Percentiles rank a stretch among this genome's conserved stretches.
These are phyloP conservation scores for Boletus sp. DNA, from an alignment of 1,284 basidiomycete species.

Conservation along the genomic window DNA sequence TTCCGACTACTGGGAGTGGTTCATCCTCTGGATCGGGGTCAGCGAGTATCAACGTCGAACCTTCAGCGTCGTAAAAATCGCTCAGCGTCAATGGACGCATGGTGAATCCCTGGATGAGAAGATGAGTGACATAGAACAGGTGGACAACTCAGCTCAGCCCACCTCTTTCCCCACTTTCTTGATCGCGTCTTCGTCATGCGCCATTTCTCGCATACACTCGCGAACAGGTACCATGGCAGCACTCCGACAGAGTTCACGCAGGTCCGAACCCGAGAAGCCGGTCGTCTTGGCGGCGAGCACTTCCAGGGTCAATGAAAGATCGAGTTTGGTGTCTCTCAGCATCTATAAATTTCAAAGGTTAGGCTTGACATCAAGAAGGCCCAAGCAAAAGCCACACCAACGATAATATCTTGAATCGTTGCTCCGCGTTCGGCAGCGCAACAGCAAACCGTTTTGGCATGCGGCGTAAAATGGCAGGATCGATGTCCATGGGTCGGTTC, in stretches of 20 bases:
- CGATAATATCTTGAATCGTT: slow-evolving; percentile 85
- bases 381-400: slow-evolving; percentile 50
- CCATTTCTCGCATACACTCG: slow-evolving; percentile 73
- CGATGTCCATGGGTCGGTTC: slow-evolving; percentile 94
- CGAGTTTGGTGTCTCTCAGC: slow-evolving; percentile 74
- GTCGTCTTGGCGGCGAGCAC: slow-evolving; percentile 71
- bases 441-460: slow-evolving; percentile 99
- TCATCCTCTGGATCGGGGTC: slow-evolving; percentile 32
- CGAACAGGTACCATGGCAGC: slow-evolving; percentile 90
- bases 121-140: background rate
- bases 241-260: slow-evolving; percentile 92
- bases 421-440: slow-evolving; percentile 74
- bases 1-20: slow-evolving; percentile 18
- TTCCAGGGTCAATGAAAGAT: slow-evolving; percentile 61
- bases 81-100: slow-evolving; percentile 64
- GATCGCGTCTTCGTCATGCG: slow-evolving; percentile 49
- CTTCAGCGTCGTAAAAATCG: slow-evolving; percentile 70
- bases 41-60: slow-evolving; percentile 32
- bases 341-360: slow-evolving; percentile 50
- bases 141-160: slow-evolving; percentile 15
- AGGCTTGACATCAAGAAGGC: background rate
- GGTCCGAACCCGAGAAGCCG: slow-evolving; percentile 86
- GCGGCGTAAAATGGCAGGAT: slow-evolving; percentile 89
- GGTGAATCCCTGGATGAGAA: slow-evolving; percentile 58
- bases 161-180: slow-evolving; percentile 56